Percentiles rank a stretch among this genome's conserved stretches.
Conservation (phyloP, 2,329 filamentous ascomycete genomes). For the Apiospora kogelbergensis region DNA sequence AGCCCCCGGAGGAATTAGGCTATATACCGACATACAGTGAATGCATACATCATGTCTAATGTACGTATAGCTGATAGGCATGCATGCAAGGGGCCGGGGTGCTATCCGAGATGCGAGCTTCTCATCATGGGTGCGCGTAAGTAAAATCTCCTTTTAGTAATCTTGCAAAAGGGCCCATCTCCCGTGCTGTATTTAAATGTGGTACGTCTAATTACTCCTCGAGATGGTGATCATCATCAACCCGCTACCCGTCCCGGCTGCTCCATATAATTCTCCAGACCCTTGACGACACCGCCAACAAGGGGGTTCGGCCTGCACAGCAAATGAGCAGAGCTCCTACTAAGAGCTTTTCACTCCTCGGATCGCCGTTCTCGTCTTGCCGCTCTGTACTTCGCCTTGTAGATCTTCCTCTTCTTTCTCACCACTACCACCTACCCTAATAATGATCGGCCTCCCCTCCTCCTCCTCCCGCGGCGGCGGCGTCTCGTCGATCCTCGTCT, state of each 20-base stretch:
- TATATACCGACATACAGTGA: not conserved
- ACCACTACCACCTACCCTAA: not conserved
- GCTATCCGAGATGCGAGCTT: not conserved
- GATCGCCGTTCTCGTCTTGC: not conserved
- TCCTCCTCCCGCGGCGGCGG: not conserved
- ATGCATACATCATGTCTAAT: too few relatives aligned
- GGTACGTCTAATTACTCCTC: not conserved
- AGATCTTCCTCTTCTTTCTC: not conserved
- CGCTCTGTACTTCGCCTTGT: not conserved
- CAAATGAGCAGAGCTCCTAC: not conserved
- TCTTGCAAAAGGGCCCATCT: not conserved
- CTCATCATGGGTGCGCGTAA: not conserved
- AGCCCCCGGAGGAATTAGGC: not conserved
- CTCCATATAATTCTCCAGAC: not conserved
- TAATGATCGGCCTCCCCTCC: not conserved
- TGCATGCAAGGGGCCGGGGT: too few relatives aligned
- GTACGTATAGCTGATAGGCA: too few relatives aligned
- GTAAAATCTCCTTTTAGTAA: not conserved
- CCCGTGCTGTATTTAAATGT: not conserved
- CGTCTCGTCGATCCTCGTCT: not conserved
- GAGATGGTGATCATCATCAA: not conserved
- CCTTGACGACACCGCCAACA: not conserved
- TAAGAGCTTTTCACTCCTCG: not conserved
- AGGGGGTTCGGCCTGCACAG: not conserved
- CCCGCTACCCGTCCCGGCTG: not conserved